A percentile compares a stretch with the other conserved stretches of the same genome.
phyloP scores from a whole-genome alignment of 2,329 filamentous ascomycete genomes.

The Aspergillus neoniger region DNA sequence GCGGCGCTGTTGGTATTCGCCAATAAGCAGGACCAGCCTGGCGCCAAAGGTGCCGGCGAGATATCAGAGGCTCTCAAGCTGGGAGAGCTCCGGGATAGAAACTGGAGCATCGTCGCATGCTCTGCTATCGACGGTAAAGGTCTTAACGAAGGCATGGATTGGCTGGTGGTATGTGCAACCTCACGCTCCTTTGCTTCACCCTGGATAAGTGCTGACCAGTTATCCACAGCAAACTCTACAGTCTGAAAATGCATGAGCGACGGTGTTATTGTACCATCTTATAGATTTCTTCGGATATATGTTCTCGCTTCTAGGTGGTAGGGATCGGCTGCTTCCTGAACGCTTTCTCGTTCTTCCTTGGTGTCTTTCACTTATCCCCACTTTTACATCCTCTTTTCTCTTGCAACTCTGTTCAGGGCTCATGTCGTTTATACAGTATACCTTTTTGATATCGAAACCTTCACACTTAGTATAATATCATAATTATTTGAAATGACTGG shows the following conservation, averaged over 20 bases:
- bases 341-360: conserved; percentile 13
- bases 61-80: conserved; percentile 91
- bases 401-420: conserved; percentile 26
- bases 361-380: conserved; percentile 16
- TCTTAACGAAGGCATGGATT: conserved; percentile 98
- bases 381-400: conserved; percentile 17
- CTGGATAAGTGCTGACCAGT: conserved; percentile 14
- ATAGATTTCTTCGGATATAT: conserved; percentile 37
- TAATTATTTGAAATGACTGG: conserved; percentile 29
- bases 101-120: conserved; percentile 99
- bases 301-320: conserved; percentile 18
- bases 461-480: conserved; percentile 35
- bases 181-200: not conserved
- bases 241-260: conserved; percentile 45
- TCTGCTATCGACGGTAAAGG: conserved; percentile 94
- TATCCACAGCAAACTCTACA: conserved; percentile 45
- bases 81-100: conserved; percentile 88
- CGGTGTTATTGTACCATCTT: conserved; percentile 30
- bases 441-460: conserved; percentile 25
- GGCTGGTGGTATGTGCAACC: conserved; percentile 73
- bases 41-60: conserved; percentile 92
- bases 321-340: conserved; percentile 15
- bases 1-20: conserved; percentile 92
- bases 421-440: conserved; percentile 40
- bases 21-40: conserved; percentile 98